Conservation (phyloP, 768 basidiomycete genomes). For the Tricholoma sp. region DNA sequence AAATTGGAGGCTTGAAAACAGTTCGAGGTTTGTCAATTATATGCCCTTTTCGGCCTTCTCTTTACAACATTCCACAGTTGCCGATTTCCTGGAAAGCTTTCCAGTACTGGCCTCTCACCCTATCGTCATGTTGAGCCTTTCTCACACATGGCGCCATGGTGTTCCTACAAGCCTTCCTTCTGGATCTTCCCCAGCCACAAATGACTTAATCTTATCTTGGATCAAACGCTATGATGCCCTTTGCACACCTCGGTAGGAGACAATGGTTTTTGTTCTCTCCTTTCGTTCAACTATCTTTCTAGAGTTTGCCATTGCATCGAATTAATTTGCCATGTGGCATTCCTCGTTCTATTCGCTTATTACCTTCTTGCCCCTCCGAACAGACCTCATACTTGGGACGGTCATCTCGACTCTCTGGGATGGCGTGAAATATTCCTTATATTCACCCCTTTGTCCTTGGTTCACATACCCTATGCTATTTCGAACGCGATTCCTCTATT, state of each 20-base stretch:
- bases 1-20: slow-evolving; percentile 15
- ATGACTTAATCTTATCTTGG: slow-evolving; percentile 1
- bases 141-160: slow-evolving; percentile 36
- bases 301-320: slow-evolving; percentile 45
- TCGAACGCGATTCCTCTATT: slow-evolving; percentile 31
- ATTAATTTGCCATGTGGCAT: slow-evolving; percentile 30
- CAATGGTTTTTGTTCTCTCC: neutral
- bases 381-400: slow-evolving; percentile 19
- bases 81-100: slow-evolving; percentile 34
- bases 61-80: slow-evolving; percentile 24
- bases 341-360: slow-evolving; percentile 37
- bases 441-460: slow-evolving; percentile 32
- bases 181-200: slow-evolving; percentile 1
- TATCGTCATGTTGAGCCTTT: slow-evolving; percentile 33
- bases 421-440: slow-evolving; percentile 34
- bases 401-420: slow-evolving; percentile 17
- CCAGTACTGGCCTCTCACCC: slow-evolving; percentile 37
- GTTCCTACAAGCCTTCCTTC: neutral
- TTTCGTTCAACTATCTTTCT: neutral
- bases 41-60: neutral
- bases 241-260: slow-evolving; percentile 41
- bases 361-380: slow-evolving; percentile 38
- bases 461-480: slow-evolving; percentile 27
- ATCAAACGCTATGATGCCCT: slow-evolving; percentile 29
- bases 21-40: slow-evolving; percentile 26